Evolutionary conservation across 805 yeast genomes (phyloP).

Genomic region (Nakazawaea peltata): DNA sequence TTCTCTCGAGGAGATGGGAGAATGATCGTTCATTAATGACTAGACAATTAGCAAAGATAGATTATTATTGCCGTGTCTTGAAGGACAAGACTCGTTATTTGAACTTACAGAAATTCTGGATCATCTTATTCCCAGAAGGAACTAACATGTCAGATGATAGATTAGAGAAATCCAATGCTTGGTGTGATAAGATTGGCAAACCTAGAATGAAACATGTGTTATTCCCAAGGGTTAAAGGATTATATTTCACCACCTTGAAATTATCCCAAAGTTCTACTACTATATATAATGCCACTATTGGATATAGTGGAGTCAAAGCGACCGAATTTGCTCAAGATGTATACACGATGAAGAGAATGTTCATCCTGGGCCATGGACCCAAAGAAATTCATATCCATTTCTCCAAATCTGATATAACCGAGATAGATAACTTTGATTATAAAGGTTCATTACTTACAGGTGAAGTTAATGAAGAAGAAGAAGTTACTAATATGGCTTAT

Average conservation of each 20-base stretch:
- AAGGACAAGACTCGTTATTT: conserved; percentile 44
- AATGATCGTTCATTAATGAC: conserved; percentile 55
- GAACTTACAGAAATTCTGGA: conserved; percentile 39
- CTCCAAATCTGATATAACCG: conserved; percentile 44
- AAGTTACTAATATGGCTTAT: conserved; percentile 24
- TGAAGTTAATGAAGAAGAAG: conserved; percentile 33
- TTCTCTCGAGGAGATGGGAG: conserved; percentile 83
- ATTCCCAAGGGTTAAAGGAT: conserved; percentile 79
- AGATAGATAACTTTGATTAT: conserved; percentile 52
- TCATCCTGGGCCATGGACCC: conserved; percentile 69
- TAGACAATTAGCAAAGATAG: conserved; percentile 46
- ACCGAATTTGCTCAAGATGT: conserved; percentile 70
- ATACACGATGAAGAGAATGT: conserved; percentile 57
- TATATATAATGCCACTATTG: conserved; percentile 79
- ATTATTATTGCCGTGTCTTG: conserved; percentile 24
- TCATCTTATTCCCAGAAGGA: conserved; percentile 90
- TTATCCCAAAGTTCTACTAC: conserved; percentile 44
- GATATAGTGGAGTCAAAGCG: conserved; percentile 61
- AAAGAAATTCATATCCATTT: conserved; percentile 54
- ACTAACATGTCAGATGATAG: conserved; percentile 75
- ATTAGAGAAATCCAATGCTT: conserved; percentile 45
- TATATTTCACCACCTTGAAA: conserved; percentile 54
- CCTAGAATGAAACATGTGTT: conserved; percentile 54
- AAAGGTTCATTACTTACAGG: conserved; percentile 38
- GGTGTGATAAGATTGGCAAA: conserved; percentile 42